These are phyloP conservation scores for Saccharomyces pastorianus DNA, from an alignment of 1,139 yeast genomes.

Conservation along the genomic window DNA sequence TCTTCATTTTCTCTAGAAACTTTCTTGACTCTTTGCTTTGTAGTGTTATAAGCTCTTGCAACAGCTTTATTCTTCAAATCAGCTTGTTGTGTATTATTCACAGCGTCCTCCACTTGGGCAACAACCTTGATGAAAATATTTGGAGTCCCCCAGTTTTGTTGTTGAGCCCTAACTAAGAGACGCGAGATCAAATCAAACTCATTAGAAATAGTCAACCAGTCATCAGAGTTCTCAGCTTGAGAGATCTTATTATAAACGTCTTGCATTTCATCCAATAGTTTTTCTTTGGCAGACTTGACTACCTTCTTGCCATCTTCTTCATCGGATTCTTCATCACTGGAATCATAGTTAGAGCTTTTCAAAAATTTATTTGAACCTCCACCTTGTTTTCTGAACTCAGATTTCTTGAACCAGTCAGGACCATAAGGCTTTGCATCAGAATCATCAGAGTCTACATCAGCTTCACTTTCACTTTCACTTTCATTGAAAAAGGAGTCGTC, in stretches of 20 bases:
- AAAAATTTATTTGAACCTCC: conserved; percentile 27
- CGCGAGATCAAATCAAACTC: conserved; percentile 77
- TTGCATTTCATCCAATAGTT: conserved; percentile 79
- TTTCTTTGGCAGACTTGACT: conserved; percentile 90
- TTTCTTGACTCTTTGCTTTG: conserved; percentile 84
- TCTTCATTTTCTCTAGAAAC: conserved; percentile 55
- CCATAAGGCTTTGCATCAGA: conserved; percentile 35
- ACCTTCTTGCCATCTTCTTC: conserved; percentile 59
- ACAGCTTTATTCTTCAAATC: conserved; percentile 76
- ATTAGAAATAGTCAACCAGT: conserved; percentile 68
- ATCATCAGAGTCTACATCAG: conserved; percentile 41
- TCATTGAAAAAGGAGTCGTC: conserved; percentile 28
- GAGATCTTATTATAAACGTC: conserved; percentile 61
- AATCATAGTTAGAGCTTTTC: conserved; percentile 35
- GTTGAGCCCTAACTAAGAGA: conserved; percentile 57
- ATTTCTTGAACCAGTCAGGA: conserved; percentile 35
- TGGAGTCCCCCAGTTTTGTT: conserved; percentile 69
- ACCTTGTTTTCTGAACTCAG: conserved; percentile 35
- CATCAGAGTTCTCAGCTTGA: conserved; percentile 59
- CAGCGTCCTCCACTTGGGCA: conserved; percentile 64
- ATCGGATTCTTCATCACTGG: conserved; percentile 39
- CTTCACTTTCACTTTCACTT: conserved; percentile 35
- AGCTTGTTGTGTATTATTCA: conserved; percentile 48
- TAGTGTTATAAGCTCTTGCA: conserved; percentile 79
- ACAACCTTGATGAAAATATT: conserved; percentile 60